phyloP scores from a whole-genome alignment of 2,329 filamentous ascomycete genomes.

The Colletotrichum costaricense region DNA sequence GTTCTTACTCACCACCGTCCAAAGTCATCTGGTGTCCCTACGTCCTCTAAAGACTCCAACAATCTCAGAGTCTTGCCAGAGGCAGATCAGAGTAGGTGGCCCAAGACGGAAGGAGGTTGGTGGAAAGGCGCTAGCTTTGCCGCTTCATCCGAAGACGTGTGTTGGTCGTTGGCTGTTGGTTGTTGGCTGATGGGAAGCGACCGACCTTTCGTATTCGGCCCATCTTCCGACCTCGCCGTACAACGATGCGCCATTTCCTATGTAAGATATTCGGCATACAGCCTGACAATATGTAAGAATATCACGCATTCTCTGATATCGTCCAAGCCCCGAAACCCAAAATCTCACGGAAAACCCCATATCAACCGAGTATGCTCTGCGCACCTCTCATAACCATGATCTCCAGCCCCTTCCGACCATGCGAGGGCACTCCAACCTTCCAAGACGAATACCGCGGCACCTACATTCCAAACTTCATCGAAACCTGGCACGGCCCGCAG shows the following conservation, averaged over 20 bases:
- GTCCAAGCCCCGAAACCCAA: background rate
- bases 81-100: background rate
- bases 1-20: too few species aligned
- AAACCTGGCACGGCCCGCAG: slow-evolving; percentile 21
- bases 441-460: slow-evolving; percentile 17
- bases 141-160: background rate
- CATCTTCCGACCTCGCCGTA: background rate
- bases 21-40: too few species aligned
- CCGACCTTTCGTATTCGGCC: background rate
- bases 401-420: background rate
- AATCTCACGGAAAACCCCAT: too few species aligned
- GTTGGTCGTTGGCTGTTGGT: background rate
- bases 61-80: too few species aligned
- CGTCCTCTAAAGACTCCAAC: too few species aligned
- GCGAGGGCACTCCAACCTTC: background rate
- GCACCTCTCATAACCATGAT: background rate
- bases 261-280: too few species aligned
- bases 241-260: background rate
- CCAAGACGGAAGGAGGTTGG: background rate
- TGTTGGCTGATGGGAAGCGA: background rate
- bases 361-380: background rate
- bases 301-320: background rate
- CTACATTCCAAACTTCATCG: slow-evolving; percentile 26
- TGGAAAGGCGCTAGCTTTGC: background rate
- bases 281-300: too few species aligned